phyloP scores from a whole-genome alignment of 306 rosid genomes.

The Coriaria nepalensis region DNA sequence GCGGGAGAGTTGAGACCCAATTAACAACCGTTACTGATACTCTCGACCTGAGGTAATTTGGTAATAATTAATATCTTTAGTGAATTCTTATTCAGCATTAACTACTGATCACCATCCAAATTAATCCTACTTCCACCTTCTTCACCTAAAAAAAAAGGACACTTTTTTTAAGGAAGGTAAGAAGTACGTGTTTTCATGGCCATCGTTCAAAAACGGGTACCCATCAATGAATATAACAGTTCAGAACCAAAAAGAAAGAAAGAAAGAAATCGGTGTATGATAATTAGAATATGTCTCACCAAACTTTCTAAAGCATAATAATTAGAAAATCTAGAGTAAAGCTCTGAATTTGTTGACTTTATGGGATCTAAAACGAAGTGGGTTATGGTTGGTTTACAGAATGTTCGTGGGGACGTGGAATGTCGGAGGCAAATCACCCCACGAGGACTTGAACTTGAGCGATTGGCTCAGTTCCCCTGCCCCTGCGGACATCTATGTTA shows the following conservation, averaged over 20 bases:
- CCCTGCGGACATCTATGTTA: conserved; percentile 51
- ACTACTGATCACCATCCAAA: no score
- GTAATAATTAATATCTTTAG: neutral
- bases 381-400: conserved; percentile 15
- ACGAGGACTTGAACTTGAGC: conserved; percentile 37
- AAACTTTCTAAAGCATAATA: no score
- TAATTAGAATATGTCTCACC: no score
- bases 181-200: no score
- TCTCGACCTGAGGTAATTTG: conserved; percentile 34
- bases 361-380: neutral
- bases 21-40: conserved; percentile 12
- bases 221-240: no score
- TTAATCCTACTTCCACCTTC: neutral
- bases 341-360: neutral
- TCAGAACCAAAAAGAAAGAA: no score
- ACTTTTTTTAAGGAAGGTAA: no score
- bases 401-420: conserved; percentile 96
- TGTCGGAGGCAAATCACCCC: conserved; percentile 89
- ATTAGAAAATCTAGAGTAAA: no score
- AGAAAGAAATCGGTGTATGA: neutral
- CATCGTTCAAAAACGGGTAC: no score
- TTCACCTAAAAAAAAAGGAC: no score
- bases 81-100: neutral
- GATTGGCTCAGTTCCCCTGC: conserved; percentile 64
- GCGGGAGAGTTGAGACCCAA: conserved; percentile 14